A percentile compares a stretch with the other conserved stretches of the same genome.
phyloP scores from a whole-genome alignment of 2,329 filamentous ascomycete species.

The Aspergillus ruber region DNA sequence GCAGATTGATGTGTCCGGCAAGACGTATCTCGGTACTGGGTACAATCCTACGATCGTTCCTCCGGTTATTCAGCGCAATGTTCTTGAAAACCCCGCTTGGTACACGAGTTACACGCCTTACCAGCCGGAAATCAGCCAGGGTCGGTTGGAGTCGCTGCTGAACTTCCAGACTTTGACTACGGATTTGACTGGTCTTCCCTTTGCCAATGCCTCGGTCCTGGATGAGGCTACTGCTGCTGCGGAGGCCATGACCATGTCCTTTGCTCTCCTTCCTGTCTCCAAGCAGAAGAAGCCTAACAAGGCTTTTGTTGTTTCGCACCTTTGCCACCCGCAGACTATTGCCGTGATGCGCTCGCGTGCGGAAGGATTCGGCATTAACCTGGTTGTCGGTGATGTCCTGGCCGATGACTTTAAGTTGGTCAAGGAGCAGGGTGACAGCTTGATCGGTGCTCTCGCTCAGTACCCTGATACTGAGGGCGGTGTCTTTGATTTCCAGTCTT shows the following conservation, averaged over 20 bases:
- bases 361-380: conserved; percentile 80
- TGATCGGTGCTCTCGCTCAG: conserved; percentile 88
- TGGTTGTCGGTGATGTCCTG: conserved; percentile 67
- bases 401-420: conserved; percentile 59
- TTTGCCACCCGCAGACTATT: conserved; percentile 79
- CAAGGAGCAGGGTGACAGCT: conserved; percentile 67
- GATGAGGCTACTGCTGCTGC: conserved; percentile 90
- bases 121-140: conserved; percentile 95
- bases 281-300: conserved; percentile 70
- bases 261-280: conserved; percentile 65
- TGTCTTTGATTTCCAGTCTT: conserved; percentile 64
- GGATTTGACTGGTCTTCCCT: conserved; percentile 78
- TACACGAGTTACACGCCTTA: conserved; percentile 98
- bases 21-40: conserved; percentile 71
- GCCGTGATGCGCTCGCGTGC: conserved; percentile 78
- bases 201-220: conserved; percentile 83
- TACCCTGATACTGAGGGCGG: conserved; percentile 87
- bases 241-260: conserved; percentile 89
- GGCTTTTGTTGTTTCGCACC: conserved; percentile 75
- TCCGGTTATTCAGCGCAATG: conserved; percentile 84
- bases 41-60: conserved; percentile 86
- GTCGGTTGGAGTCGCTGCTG: conserved; percentile 79
- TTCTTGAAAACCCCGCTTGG: conserved; percentile 90
- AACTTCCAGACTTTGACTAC: conserved; percentile 94
- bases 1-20: conserved; percentile 57